Conservation (phyloP, 352 stramenopile species). For the Pythium chondricola region DNA sequence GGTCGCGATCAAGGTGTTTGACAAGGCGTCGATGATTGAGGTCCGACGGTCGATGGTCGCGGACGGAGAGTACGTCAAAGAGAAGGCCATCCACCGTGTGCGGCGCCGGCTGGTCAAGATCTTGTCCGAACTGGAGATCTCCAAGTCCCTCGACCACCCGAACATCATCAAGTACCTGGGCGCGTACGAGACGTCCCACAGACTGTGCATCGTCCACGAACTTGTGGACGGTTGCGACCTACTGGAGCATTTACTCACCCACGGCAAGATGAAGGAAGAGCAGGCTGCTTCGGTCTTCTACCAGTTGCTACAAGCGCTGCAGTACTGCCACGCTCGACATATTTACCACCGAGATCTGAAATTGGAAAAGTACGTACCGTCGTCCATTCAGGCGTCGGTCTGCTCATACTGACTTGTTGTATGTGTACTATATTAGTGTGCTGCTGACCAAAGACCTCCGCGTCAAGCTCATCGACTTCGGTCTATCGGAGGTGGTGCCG, state of each 20-base stretch:
- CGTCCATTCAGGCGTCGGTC: background rate
- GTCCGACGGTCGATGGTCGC: slow-evolving; percentile 70
- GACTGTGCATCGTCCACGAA: slow-evolving; percentile 75
- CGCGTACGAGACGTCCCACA: slow-evolving; percentile 73
- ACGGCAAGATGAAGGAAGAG: slow-evolving; percentile 69
- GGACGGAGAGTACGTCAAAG: slow-evolving; percentile 40
- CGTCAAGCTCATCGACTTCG: slow-evolving; percentile 96
- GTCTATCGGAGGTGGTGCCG: slow-evolving; percentile 85
- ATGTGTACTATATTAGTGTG: too few species aligned
- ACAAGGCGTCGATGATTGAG: slow-evolving; percentile 79
- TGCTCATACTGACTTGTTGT: background rate
- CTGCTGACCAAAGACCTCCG: slow-evolving; percentile 88
- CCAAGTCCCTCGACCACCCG: slow-evolving; percentile 55
- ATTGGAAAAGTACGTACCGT: slow-evolving; percentile 84
- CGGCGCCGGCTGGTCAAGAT: slow-evolving; percentile 70
- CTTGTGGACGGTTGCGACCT: slow-evolving; percentile 69
- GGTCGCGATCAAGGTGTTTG: slow-evolving; percentile 79
- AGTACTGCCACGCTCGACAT: slow-evolving; percentile 87
- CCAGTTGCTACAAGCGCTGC: slow-evolving; percentile 90
- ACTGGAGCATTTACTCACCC: slow-evolving; percentile 60
- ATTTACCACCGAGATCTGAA: slow-evolving; percentile 95
- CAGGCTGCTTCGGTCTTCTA: slow-evolving; percentile 44
- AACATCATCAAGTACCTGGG: slow-evolving; percentile 77
- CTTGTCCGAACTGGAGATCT: slow-evolving; percentile 79
- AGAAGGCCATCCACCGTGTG: slow-evolving; percentile 71